Evolutionary conservation across 2,329 filamentous ascomycete species (phyloP), one percentile per base, ranked within the genome.

Genomic region (Trichocomaceae sp.): DNA sequence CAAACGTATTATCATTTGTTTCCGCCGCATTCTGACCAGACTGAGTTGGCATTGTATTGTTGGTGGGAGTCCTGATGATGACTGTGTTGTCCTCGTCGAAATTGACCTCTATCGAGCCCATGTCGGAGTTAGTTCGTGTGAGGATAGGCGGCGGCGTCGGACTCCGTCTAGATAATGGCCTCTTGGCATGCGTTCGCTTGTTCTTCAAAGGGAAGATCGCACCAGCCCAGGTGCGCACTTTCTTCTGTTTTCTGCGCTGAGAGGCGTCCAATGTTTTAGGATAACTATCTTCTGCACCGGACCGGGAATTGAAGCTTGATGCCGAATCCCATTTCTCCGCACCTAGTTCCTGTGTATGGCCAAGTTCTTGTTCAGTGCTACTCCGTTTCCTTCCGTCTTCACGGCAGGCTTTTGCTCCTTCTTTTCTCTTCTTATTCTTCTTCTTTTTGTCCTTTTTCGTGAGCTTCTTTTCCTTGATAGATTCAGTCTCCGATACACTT

Each of bases 201-300:
- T 72, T 68, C 61, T 78, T 79, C 22, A 76, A 70, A 15, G 75
- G 75, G 45, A 81, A 63, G 52, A 81, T 78, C 8, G 76, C 73
- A 19, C 76, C 77, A 41, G 78, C 77, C 78, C 78, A 81, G 12
- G 75, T 77, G 64, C 88, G 90, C 56, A 92, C 87, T 68, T 87
- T 87, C 72, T 88, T 90, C 65, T 85, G 80, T 59, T 81, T 80
- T 72, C 78, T 81, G 31, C 23, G 41, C 19, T 53, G 51, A 47
- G 20, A 45, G 22, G 6, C 33, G 20, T 52, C 48, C 33, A 23
- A n/a, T 56, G 35, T 52, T 31, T 33, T 26, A 29, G 35, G 26
- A 8, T 29, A 12, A 6, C 17, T 6, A 22, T 52, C 54, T 44
- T 57, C 56, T 8, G 22, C 39, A 5, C 48, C 54, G 2, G 54